Conservation (phyloP, 2,329 filamentous ascomycete species). For the Ascochyta lentis region DNA sequence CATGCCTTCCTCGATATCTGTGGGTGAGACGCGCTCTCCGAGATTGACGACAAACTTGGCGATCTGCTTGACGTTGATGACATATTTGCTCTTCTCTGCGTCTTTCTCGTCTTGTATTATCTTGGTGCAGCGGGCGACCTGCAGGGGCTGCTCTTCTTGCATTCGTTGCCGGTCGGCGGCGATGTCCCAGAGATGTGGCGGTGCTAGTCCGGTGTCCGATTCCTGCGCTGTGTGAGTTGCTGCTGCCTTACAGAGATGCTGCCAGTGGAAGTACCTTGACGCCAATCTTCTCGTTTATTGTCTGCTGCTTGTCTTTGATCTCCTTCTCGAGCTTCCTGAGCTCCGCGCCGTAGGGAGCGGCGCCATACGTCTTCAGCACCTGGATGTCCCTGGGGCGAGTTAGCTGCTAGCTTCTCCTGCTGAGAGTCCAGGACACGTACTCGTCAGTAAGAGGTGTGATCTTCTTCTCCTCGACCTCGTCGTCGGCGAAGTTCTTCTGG, state of each 20-base stretch:
- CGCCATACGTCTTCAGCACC: slow-evolving; percentile 98
- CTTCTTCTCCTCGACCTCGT: slow-evolving; percentile 99
- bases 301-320: slow-evolving; percentile 98
- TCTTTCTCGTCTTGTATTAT: slow-evolving; percentile 98
- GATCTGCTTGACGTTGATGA: slow-evolving; percentile 99
- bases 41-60: slow-evolving; percentile 99
- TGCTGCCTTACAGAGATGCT: background rate
- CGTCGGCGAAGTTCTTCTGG: slow-evolving; percentile 94
- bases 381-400: slow-evolving; percentile 82
- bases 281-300: slow-evolving; percentile 98
- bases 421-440: slow-evolving; percentile 61
- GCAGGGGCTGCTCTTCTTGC: slow-evolving; percentile 96
- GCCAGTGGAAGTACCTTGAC: slow-evolving; percentile 27
- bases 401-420: slow-evolving; percentile 33
- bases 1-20: slow-evolving; percentile 99
- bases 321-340: slow-evolving; percentile 98
- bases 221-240: slow-evolving; percentile 64
- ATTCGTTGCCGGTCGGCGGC: slow-evolving; percentile 98
- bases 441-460: slow-evolving; percentile 96
- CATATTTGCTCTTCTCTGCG: slow-evolving; percentile 98
- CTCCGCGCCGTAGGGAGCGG: slow-evolving; percentile 90
- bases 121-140: slow-evolving; percentile 98
- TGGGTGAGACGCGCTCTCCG: slow-evolving; percentile 94
- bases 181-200: slow-evolving; percentile 98
- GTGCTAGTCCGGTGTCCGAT: slow-evolving; percentile 97